Conservation (phyloP, 1,139 yeast genomes). For the Hyphopichia burtonii region DNA sequence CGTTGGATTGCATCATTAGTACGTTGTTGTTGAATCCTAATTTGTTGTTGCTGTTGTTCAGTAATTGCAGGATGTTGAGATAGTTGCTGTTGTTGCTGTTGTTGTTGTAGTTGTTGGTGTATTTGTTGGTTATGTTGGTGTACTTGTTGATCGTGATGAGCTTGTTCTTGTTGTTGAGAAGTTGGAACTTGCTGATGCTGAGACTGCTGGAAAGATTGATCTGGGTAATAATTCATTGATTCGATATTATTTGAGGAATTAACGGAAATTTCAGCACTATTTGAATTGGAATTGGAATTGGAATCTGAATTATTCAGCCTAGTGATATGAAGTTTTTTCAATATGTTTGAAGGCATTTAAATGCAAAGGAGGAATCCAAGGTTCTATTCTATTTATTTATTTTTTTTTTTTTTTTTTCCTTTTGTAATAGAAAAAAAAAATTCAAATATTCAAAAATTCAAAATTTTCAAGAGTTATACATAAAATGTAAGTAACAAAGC, state of each 20-base stretch:
- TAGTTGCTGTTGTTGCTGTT: constrained; percentile 3
- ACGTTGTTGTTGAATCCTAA: constrained; percentile 10
- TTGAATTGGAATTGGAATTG: constrained; percentile 9
- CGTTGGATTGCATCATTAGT: constrained; percentile 30
- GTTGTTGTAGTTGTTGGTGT: constrained; percentile 8
- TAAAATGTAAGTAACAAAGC: too few species aligned
- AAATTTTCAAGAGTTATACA: too few species aligned
- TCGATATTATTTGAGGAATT: constrained; percentile 15
- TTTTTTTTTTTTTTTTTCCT: too few species aligned
- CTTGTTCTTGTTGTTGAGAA: constrained; percentile 3
- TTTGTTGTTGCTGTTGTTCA: constrained; percentile 7
- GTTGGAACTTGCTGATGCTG: constrained; percentile 5
- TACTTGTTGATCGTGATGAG: constrained; percentile 7
- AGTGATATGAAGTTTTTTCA: constrained; percentile 25
- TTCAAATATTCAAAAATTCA: too few species aligned
- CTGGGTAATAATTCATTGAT: constrained; percentile 18
- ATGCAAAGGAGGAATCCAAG: too few species aligned
- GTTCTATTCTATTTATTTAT: too few species aligned
- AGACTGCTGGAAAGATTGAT: constrained; percentile 5
- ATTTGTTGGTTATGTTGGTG: constrained; percentile 6
- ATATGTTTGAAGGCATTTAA: constrained; percentile 12
- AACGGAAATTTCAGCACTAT: constrained; percentile 9
- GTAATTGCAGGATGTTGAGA: constrained; percentile 3
- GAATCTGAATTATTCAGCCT: constrained; percentile 6
- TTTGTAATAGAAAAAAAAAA: background rate